Evolutionary conservation across 2,329 filamentous ascomycete species (phyloP).

Genomic region (Talaromyces marneffei): DNA sequence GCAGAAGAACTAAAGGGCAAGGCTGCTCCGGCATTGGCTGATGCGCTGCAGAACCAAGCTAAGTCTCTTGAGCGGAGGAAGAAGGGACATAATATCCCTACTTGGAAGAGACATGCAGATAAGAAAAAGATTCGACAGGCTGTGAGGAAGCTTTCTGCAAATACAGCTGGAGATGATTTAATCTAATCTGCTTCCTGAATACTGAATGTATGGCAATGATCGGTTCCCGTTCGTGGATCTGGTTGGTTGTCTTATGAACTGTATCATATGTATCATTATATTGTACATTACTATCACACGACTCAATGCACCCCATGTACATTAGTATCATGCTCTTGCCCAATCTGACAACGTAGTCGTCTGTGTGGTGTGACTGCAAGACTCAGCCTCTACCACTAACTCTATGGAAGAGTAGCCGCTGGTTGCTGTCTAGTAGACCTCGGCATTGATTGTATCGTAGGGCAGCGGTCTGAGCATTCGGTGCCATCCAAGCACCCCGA

Average conservation of each 20-base stretch:
- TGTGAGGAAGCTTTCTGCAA: conserved; percentile 23
- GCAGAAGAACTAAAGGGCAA: background rate
- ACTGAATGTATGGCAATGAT: background rate
- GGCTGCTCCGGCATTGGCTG: conserved; percentile 5
- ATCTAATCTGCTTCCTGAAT: background rate
- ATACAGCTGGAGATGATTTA: background rate
- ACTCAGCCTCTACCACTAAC: too few relatives aligned
- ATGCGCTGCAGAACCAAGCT: conserved; percentile 13
- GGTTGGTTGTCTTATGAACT: background rate
- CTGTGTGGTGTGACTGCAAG: background rate
- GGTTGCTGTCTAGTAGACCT: background rate
- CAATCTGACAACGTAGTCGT: background rate
- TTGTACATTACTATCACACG: background rate
- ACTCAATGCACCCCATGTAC: background rate
- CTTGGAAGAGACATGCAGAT: conserved; percentile 40
- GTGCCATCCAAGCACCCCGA: background rate
- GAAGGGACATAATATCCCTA: conserved; percentile 33
- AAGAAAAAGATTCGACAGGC: conserved; percentile 40
- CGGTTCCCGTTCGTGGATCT: background rate
- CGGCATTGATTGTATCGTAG: background rate
- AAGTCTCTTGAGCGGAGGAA: conserved; percentile 22
- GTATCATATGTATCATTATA: background rate
- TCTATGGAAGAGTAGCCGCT: background rate
- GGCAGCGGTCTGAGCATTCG: background rate
- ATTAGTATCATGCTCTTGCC: background rate